Evolutionary conservation across 768 basidiomycete species (phyloP), one percentile per base, ranked within the genome.

Genomic region (Hirschioporus abietinus): DNA sequence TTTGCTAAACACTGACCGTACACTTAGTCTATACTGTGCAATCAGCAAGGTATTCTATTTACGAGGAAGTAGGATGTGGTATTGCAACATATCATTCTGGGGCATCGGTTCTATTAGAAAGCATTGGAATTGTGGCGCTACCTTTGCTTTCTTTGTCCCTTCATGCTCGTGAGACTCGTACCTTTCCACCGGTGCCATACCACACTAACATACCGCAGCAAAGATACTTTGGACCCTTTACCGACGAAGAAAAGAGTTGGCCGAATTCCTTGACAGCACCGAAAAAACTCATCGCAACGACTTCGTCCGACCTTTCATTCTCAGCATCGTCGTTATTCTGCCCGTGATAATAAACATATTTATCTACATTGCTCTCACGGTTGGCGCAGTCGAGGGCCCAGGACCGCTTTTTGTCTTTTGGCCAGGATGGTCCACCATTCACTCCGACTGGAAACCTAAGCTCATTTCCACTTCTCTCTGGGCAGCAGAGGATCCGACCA

Each of bases 1-100:
- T 7, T 3, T 59, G n/a, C 58, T n/a, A 7, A n/a, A 3, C 9
- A 9, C 25, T 35, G 20, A 59, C 58, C 7, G n/a, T 7, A 4
- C 25, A 59, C 9, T n/a, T 9, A 81, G 82, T 80, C 61, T 65
- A 78, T 63, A 66, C 76, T 34, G 77, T 81, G 30, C 82, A 83
- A 70, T 79, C 78, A 15, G 79, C 76, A 65, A 78, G 81, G 9
- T 84, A 78, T 60, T 77, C 82, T 69, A 66, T 83, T 17, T 72
- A 77, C 42, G 74, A 81, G 67, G 77, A 78, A 36, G 72, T 78
- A 64, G 83, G 83, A 9, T 83, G 82, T 68, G n/a, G 20, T 59
- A 59, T 59, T 59, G n/a, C 58, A n/a, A 59, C 25, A n/a, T 59
- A 59, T 26, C 20, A 59, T 3, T n/a, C 4, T 9, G 20, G 58